A percentile compares a stretch with the other conserved stretches of the same genome.
phyloP scores from a whole-genome alignment of 352 stramenopile species.

The Globisporangium canariense region DNA sequence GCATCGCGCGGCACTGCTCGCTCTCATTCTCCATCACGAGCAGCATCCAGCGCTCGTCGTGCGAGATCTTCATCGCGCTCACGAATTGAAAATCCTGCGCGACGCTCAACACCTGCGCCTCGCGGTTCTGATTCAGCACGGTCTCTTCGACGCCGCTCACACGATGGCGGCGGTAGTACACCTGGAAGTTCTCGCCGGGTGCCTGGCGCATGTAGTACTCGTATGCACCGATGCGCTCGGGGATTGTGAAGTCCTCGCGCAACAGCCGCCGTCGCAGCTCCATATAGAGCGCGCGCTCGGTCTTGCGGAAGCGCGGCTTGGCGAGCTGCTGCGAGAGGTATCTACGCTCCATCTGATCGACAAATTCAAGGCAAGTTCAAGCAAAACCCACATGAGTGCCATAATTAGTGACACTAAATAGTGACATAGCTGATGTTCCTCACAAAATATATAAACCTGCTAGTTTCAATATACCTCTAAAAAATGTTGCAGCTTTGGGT shows the following conservation, averaged over 20 bases:
- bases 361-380: no score
- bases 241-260: slow-evolving; percentile 64
- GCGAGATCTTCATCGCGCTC: slow-evolving; percentile 71
- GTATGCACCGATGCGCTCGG: slow-evolving; percentile 68
- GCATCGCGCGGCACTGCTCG: slow-evolving; percentile 53
- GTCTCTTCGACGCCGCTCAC: slow-evolving; percentile 38
- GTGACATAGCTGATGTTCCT: neutral
- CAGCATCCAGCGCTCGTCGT: slow-evolving; percentile 54
- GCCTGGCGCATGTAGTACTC: slow-evolving; percentile 74
- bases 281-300: slow-evolving; percentile 60
- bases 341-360: slow-evolving; percentile 30
- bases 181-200: slow-evolving; percentile 65
- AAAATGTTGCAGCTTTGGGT: slow-evolving; percentile 53
- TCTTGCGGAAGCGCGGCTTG: slow-evolving; percentile 51
- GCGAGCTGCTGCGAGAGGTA: slow-evolving; percentile 50
- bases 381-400: neutral
- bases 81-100: slow-evolving; percentile 65
- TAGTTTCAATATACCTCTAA: slow-evolving; percentile 40
- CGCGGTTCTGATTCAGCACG: slow-evolving; percentile 75
- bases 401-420: neutral
- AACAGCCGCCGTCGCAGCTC: slow-evolving; percentile 64
- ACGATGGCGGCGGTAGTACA: slow-evolving; percentile 66
- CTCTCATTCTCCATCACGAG: slow-evolving; percentile 68
- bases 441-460: neutral
- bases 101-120: slow-evolving; percentile 33